Base-by-base conservation (phyloP, 169 alveolate species). In the Miamiensis avidus region DNA sequence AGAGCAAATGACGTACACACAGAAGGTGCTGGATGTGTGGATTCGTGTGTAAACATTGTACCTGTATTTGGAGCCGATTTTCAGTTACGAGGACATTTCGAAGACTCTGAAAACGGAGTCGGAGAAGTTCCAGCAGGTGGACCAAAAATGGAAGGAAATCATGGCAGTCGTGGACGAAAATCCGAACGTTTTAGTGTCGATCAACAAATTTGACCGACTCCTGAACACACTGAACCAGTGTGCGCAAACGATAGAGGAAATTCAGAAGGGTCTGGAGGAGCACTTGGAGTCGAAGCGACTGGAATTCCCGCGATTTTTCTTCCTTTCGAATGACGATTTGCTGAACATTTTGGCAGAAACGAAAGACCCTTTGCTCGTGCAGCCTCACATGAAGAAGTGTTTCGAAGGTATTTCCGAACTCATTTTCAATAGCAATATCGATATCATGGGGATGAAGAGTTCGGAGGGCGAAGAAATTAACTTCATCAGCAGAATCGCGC, bases 51-150 rank as follows among this genome's bases (percentile, higher is more conserved):
- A 96, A 88, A 92, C 94, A 69, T 88, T 91, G 76, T 96, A 95
- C 92, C 91, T 94, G n/a, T 96, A 96, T 85, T 89, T 96, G 33
- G 96, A 92, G 78, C 98, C 98, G 11, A 95, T 96, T 31, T 96
- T 96, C 86, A 91, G 91, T 69, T 89, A 90, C 81, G 95, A 94
- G 29, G 98, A 96, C 86, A 96, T 96, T 6, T 89, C 94, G 65
- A 93, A 94, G 86, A 94, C 95, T 84, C 86, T 96, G 75, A 95
- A 96, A 4, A 88, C 77, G 73, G 97, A 94, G 85, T 94, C 95
- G 76, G 90, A 88, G 69, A 94, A 94, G 79, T 96, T 96, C 86
- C 83, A 88, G 75, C 90, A 91, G 88, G 94, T 95, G 0, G 93
- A 95, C 78, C 88, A 89, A 82, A 89, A 89, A 30, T 96, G 97